These are phyloP conservation scores for Obelidium mucronatum DNA, from an alignment of 192 early-diverging fungal species.

Conservation along the genomic window DNA sequence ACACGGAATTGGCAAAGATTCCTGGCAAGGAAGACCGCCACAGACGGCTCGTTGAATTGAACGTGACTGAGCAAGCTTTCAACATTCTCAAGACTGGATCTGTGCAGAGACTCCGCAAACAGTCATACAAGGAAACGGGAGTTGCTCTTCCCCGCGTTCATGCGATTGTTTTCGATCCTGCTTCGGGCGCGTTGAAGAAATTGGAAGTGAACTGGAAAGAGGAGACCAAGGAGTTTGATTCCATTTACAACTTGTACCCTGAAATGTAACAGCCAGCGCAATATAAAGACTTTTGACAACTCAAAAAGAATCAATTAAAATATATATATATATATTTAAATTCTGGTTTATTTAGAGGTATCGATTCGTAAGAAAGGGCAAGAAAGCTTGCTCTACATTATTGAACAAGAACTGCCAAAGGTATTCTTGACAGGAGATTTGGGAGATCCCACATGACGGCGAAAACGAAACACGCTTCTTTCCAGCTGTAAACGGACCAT, in stretches of 20 bases:
- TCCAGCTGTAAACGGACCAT: no score
- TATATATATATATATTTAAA: background rate
- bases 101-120: conserved; percentile 10
- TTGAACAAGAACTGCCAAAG: background rate
- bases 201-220: conserved; percentile 29
- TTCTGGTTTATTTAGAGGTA: background rate
- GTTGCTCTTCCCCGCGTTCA: conserved; percentile 24
- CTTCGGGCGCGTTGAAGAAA: conserved; percentile 22
- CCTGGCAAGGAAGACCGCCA: conserved; percentile 31
- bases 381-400: background rate
- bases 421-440: no score
- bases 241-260: conserved; percentile 33
- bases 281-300: background rate
- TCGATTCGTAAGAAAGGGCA: background rate
- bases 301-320: background rate
- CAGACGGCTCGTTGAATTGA: conserved; percentile 66
- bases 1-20: conserved; percentile 54
- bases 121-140: conserved; percentile 19
- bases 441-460: no score
- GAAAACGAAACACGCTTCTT: no score
- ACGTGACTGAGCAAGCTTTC: conserved; percentile 45
- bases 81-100: conserved; percentile 33
- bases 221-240: conserved; percentile 36
- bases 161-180: conserved; percentile 30
- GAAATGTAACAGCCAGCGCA: background rate